Percentiles rank a stretch among this genome's conserved stretches.
Evolutionary conservation across 1,139 yeast species (phyloP).

Genomic region (Ogataea hybrid): DNA sequence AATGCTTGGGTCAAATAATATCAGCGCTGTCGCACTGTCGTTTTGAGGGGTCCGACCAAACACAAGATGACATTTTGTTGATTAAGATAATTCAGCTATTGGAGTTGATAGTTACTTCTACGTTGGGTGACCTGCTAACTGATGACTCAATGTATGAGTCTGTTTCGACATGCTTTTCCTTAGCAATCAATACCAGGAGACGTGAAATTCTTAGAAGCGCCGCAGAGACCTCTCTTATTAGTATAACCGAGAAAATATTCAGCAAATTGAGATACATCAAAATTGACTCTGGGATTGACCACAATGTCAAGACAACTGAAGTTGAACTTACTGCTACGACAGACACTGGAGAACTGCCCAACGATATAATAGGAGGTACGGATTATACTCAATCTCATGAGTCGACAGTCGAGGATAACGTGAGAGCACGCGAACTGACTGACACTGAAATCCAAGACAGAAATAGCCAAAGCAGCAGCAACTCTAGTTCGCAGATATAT

Average conservation of each 20-base stretch:
- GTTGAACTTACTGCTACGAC: constrained; percentile 25
- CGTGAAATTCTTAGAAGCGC: constrained; percentile 86
- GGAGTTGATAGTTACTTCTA: constrained; percentile 66
- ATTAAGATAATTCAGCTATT: constrained; percentile 76
- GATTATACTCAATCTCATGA: constrained; percentile 1
- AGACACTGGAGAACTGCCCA: constrained; percentile 28
- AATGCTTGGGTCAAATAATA: constrained; percentile 58
- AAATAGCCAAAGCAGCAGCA: neutral
- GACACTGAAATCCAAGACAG: too few species aligned
- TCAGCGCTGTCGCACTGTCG: constrained; percentile 90
- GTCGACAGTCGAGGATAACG: too few species aligned
- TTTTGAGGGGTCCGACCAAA: constrained; percentile 93
- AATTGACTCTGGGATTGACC: constrained; percentile 41
- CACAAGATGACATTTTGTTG: constrained; percentile 88
- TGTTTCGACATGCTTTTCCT: constrained; percentile 84
- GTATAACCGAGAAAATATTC: constrained; percentile 70
- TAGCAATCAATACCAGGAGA: constrained; percentile 91
- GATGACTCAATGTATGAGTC: constrained; percentile 88
- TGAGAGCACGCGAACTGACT: too few species aligned
- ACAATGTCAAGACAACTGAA: constrained; percentile 29
- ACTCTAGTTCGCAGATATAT: neutral
- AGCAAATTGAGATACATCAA: constrained; percentile 55
- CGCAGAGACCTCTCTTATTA: constrained; percentile 81
- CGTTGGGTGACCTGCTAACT: constrained; percentile 60
- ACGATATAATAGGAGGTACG: constrained; percentile 34